Conservation (phyloP, 305 asterid genomes). For the Fraxinus velutina region DNA sequence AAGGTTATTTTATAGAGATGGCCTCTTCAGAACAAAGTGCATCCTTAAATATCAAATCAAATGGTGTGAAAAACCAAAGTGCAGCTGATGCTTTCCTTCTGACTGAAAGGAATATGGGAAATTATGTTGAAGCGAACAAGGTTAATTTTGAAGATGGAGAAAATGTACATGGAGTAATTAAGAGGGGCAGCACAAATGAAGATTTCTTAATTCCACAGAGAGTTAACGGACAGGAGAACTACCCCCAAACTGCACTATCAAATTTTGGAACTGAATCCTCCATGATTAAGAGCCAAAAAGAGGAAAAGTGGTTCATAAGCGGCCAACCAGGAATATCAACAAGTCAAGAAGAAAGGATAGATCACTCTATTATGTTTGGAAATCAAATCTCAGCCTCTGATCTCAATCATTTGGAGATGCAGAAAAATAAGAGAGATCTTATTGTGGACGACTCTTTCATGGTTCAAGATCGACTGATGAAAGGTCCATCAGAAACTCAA, state of each 20-base stretch:
- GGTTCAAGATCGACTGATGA: constrained; percentile 47
- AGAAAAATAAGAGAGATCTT: constrained; percentile 39
- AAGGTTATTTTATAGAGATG: constrained; percentile 28
- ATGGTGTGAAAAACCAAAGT: constrained; percentile 26
- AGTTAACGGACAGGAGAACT: constrained; percentile 28
- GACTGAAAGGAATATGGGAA: constrained; percentile 30
- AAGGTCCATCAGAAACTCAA: constrained; percentile 31
- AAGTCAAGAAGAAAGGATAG: constrained; percentile 23
- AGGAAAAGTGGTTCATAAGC: constrained; percentile 50
- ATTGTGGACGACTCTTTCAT: constrained; percentile 63
- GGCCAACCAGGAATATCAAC: constrained; percentile 27
- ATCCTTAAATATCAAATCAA: constrained; percentile 25
- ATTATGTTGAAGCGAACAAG: constrained; percentile 22
- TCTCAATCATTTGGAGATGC: constrained; percentile 23
- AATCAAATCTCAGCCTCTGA: constrained; percentile 31
- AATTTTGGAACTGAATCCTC: constrained; percentile 41
- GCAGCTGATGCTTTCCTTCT: constrained; percentile 51
- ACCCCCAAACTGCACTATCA: constrained; percentile 26
- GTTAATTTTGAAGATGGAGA: constrained; percentile 38
- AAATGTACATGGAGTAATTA: constrained; percentile 29
- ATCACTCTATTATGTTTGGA: constrained; percentile 31
- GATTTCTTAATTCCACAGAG: constrained; percentile 42
- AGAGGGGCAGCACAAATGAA: constrained; percentile 40
- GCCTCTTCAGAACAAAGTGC: constrained; percentile 27
- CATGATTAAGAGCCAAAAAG: constrained; percentile 40